phyloP scores from a whole-genome alignment of 768 basidiomycete genomes.

The Panaeolus papilionaceus region DNA sequence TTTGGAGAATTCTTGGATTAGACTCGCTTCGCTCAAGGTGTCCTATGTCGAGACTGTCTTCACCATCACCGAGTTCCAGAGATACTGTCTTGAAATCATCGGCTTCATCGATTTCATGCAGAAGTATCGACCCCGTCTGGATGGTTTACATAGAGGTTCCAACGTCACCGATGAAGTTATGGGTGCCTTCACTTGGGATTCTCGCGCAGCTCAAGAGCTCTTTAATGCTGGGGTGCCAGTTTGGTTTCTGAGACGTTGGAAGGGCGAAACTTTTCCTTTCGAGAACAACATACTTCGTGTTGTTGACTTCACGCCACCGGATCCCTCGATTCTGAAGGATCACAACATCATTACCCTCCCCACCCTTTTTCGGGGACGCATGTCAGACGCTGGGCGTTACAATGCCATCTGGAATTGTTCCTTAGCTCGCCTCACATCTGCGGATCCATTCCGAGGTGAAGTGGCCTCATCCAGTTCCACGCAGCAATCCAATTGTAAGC shows the following conservation, averaged over 20 bases:
- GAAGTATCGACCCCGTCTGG: conserved; percentile 21
- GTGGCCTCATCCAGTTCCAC: too few species aligned
- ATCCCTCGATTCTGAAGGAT: not conserved
- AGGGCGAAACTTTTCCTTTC: not conserved
- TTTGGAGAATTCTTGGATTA: not conserved
- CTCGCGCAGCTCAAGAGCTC: conserved; percentile 16
- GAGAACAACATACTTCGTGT: conserved; percentile 10
- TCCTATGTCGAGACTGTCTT: conserved; percentile 13
- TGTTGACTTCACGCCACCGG: conserved; percentile 9
- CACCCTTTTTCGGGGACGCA: not conserved
- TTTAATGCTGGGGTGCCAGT: conserved; percentile 17
- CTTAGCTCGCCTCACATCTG: not conserved
- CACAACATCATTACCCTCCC: not conserved
- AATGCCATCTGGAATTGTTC: conserved; percentile 4
- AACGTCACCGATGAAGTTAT: not conserved
- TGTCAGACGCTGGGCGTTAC: not conserved
- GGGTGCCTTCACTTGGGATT: not conserved
- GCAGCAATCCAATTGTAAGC: too few species aligned
- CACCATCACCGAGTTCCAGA: conserved; percentile 23
- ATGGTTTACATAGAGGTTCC: not conserved
- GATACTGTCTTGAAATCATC: conserved; percentile 22
- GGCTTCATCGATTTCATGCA: conserved; percentile 22
- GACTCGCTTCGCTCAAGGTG: conserved; percentile 9
- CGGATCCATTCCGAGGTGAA: conserved; percentile 13
- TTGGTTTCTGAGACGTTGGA: conserved; percentile 13